phyloP scores from a whole-genome alignment of 352 stramenopile species.

The Pelagophyceae sp. region DNA sequence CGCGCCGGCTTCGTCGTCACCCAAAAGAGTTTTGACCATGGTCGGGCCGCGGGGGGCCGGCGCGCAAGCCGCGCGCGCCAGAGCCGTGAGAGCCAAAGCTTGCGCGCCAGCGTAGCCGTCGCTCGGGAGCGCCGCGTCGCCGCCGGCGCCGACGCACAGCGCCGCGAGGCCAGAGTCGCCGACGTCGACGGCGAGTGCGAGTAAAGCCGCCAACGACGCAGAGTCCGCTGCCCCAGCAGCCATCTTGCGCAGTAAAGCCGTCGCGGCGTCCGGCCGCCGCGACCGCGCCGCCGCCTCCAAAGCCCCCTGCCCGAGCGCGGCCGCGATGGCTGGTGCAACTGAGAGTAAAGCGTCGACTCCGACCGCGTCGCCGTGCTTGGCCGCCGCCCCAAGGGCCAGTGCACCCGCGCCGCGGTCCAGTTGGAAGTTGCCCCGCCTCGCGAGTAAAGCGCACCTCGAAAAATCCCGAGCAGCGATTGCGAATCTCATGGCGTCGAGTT shows the following conservation, averaged over 20 bases:
- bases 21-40: neutral
- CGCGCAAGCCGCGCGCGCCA: neutral
- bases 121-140: neutral
- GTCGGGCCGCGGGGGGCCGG: neutral
- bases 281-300: neutral
- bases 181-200: slow-evolving; percentile 10
- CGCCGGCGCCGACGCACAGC: neutral
- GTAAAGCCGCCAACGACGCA: neutral
- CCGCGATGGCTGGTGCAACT: neutral
- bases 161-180: neutral
- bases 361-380: neutral
- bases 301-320: neutral
- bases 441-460: neutral
- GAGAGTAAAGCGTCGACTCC: neutral
- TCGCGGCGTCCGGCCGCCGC: neutral
- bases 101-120: neutral
- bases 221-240: neutral
- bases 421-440: neutral
- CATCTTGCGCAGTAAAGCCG: neutral
- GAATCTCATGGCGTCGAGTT: neutral
- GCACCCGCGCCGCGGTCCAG: neutral
- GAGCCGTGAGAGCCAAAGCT: neutral
- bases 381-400: neutral
- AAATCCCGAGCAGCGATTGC: neutral
- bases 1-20: neutral